Base-by-base conservation (phyloP, 805 yeast genomes). In the Vanderwaltozyma yarrowii region DNA sequence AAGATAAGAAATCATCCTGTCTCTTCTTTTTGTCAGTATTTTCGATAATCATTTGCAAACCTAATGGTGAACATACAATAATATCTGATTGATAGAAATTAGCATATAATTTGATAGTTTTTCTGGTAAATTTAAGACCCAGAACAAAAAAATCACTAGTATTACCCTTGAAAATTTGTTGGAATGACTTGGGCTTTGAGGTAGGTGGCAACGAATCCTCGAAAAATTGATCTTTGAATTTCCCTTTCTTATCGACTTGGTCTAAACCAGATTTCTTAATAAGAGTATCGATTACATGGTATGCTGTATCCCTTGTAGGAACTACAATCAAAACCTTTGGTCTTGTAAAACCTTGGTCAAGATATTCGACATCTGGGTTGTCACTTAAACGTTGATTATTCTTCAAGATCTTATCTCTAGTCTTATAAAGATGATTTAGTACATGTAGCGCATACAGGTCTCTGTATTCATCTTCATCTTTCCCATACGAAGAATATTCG, bases 341-440 rank as follows among this genome's bases (percentile, higher is more conserved):
- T 44, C 97, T 71, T 0, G 96, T 88, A 57, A 86, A 92, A 21
- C 98, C 97, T 60, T 92, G 97, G 57, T 92, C 98, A 39, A 94
- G 66, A 45, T 71, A 69, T 50, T 85, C 94, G 11, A 73, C 73
- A 36, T 69, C 74, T 19, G 65, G 64, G 41, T 64, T 54, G 39
- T 69, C 58, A 37, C 60, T 63, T n/a, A 65, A 34, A 47, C 74
- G 76, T 35, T 73, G 71, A 47, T 80, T 86, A 62, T 92, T 80
- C 54, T 81, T 82, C 48, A 89, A 50, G 14, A 89, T 73, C n/a
- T 78, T 64, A 58, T 87, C 96, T 52, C 96, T 72, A 0, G 96
- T 85, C 60, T 88, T 87, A 62, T 67, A 74, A 24, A 92, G 62
- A 58, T 89, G 98, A 51, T 92, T 89, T 38, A 87, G 56, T 5